Percentiles rank a stretch among this genome's conserved stretches.
Evolutionary conservation across 2,329 filamentous ascomycete species (phyloP).

Genomic region (Stagonosporopsis cucurbitacearum): DNA sequence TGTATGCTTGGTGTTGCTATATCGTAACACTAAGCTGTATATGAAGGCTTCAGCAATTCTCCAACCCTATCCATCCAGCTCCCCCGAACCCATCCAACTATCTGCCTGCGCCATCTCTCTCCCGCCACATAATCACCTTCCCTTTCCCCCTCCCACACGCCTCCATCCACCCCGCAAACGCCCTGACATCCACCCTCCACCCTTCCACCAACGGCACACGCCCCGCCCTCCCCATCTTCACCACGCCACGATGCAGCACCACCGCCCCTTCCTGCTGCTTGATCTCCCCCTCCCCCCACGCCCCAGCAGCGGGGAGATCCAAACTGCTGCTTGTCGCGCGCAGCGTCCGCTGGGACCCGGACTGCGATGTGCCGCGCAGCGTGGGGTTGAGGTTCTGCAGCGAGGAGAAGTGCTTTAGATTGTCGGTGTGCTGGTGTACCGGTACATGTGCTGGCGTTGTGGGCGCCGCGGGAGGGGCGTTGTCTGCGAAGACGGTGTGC

Average conservation of each 20-base stretch:
- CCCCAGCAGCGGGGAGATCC: slow-evolving; percentile 4
- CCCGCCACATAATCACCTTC: slow-evolving; percentile 44
- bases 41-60: too few species aligned
- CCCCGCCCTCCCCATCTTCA: slow-evolving; percentile 28
- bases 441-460: neutral
- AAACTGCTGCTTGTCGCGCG: slow-evolving; percentile 13
- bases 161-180: slow-evolving; percentile 27
- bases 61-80: too few species aligned
- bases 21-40: neutral
- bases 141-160: slow-evolving; percentile 32
- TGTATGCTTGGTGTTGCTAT: neutral
- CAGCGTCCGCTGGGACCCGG: slow-evolving; percentile 6
- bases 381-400: slow-evolving; percentile 15
- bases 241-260: slow-evolving; percentile 23
- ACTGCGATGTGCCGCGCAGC: neutral
- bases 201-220: slow-evolving; percentile 32
- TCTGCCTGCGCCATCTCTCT: slow-evolving; percentile 1
- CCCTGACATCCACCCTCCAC: slow-evolving; percentile 24
- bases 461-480: neutral
- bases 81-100: neutral
- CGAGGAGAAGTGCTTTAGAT: slow-evolving; percentile 14
- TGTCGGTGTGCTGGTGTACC: neutral
- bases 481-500: slow-evolving; percentile 16
- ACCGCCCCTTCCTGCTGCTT: slow-evolving; percentile 2
- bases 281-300: neutral